These are phyloP conservation scores for Cryomyces minteri DNA, from an alignment of 495 filamentous ascomycete species.

Conservation along the genomic window DNA sequence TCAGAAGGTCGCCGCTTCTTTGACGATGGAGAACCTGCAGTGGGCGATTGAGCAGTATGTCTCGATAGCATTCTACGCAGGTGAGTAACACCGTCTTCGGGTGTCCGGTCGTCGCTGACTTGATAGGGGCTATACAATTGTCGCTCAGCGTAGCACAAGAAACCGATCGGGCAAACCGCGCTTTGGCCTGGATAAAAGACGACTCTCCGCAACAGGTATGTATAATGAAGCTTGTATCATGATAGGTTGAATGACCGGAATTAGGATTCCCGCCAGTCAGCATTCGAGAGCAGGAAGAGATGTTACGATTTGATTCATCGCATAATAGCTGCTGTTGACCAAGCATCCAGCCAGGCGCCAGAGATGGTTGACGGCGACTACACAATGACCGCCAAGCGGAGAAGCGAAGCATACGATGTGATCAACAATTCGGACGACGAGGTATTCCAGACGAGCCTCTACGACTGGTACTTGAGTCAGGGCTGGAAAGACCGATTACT, in stretches of 20 bases:
- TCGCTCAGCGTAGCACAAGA: conserved; percentile 63
- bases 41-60: conserved; percentile 64
- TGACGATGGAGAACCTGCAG: conserved; percentile 65
- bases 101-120: conserved; percentile 21
- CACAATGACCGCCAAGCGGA: conserved; percentile 54
- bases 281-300: conserved; percentile 49
- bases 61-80: conserved; percentile 66
- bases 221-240: background rate
- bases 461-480: conserved; percentile 86
- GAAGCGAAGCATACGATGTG: conserved; percentile 70
- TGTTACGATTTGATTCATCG: conserved; percentile 74
- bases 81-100: conserved; percentile 4
- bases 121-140: conserved; percentile 52
- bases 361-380: conserved; percentile 60
- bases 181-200: conserved; percentile 56
- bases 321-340: conserved; percentile 59
- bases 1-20: conserved; percentile 61
- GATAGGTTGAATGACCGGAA: conserved; percentile 2
- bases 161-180: conserved; percentile 67
- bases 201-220: conserved; percentile 34
- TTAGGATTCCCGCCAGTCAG: conserved; percentile 46
- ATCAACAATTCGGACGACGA: conserved; percentile 76
- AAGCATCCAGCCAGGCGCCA: conserved; percentile 40
- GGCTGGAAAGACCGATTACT: conserved; percentile 71
- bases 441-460: conserved; percentile 83